Evolutionary conservation across 371 early-diverging fungal genomes (phyloP), one percentile per base, ranked within the genome.

Genomic region (Syncephalastrum contaminatum): DNA sequence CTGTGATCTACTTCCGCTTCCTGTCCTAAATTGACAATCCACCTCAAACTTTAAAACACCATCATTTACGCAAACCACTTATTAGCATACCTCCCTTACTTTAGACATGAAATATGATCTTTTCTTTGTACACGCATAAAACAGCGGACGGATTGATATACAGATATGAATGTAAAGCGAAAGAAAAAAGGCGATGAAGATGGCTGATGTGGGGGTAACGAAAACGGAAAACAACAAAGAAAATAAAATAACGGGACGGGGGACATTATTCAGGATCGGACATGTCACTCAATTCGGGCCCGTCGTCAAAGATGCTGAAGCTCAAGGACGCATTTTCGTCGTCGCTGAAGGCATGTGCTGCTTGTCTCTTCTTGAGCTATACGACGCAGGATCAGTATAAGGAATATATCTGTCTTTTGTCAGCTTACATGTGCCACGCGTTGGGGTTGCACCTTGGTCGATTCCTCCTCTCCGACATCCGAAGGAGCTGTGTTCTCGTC

Each of bases 231-330:
- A 53, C 12, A 41, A 43, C 3, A 43, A 14, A 3, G 19, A 54
- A 27, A 39, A 36, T 44, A 10, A 16, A 21, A 44, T 2, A 40
- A 12, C 6, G 15, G 39, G 50, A 21, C 12, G 36, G 19, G 22
- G 2, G 43, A 16, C 41, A 24, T 39, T 15, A 49, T 3, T 52
- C 27, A 25, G 56, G 42, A 62, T 53, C 74, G 48, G 76, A 75
- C 60, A 75, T 62, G n/a, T 77, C 77, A 48, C 77, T 77, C 14
- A 77, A 58, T 43, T 77, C 77, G 20, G 77, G 74, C 21, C 77
- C 77, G 62, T 77, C 77, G 43, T 77, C 77, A 63, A 77, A 77
- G 24, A 77, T 72, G 19, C 67, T 70, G 21, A 68, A 53, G 48
- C 70, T 63, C 19, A 72, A 51, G 36, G 36, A 30, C 1, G 62